A percentile compares a stretch with the other conserved stretches of the same genome.
Conservation (phyloP, 306 rosid species). For the Prunus padus region DNA sequence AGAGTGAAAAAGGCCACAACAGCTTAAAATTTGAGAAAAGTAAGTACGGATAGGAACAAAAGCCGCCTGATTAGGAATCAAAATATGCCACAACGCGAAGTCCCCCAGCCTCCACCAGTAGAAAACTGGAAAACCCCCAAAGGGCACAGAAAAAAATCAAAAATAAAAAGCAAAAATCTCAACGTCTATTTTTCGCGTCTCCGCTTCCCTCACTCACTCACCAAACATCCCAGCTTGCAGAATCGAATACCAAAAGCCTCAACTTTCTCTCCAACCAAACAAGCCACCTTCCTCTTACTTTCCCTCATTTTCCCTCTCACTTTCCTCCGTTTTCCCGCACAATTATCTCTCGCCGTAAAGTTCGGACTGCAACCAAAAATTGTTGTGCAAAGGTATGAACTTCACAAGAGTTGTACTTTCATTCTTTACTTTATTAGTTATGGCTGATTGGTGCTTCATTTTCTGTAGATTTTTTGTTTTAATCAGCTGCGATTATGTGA, state of each 20-base stretch:
- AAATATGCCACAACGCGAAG: neutral
- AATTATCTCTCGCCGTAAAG: neutral
- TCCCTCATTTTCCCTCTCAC: neutral
- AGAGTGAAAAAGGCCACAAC: too few relatives aligned
- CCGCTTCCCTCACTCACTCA: slow-evolving; percentile 10
- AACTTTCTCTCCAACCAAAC: slow-evolving; percentile 15
- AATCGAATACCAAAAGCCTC: neutral
- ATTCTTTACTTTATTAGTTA: neutral
- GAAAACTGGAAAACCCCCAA: neutral
- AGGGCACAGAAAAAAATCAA: too few relatives aligned
- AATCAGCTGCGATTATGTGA: neutral
- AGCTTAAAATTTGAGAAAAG: too few relatives aligned
- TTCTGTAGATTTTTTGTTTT: neutral
- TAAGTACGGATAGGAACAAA: too few relatives aligned
- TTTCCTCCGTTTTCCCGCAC: neutral
- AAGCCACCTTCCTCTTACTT: neutral
- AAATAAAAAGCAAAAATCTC: neutral
- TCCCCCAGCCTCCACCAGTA: neutral
- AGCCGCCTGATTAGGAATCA: too few relatives aligned
- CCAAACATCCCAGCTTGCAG: neutral
- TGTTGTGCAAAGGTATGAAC: slow-evolving; percentile 1
- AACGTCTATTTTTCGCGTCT: slow-evolving; percentile 5
- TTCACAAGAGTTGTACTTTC: slow-evolving; percentile 3
- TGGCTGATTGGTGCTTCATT: neutral
- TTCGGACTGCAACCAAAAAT: neutral